Evolutionary conservation across 768 basidiomycete species (phyloP), one percentile per base, ranked within the genome.

Genomic region (Phanerochaete sordida): DNA sequence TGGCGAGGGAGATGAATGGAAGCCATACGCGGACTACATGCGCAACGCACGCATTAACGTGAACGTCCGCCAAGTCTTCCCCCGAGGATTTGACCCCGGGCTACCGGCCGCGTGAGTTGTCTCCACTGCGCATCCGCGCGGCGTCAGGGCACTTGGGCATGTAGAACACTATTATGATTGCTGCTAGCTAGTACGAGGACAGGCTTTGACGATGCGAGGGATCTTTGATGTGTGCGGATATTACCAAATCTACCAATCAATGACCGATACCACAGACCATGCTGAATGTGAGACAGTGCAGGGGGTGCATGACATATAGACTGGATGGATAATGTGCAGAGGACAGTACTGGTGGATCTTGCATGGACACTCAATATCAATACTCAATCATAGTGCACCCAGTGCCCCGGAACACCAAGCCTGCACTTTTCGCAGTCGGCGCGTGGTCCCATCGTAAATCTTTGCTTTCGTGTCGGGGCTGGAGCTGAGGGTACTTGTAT

Each of bases 51-150:
- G 96, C 59, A 90, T 98, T 68, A 98, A 98, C 69, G 79, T 98
- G 58, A 98, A 98, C 66, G 92, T 93, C 8, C 79, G 96, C 56
- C 94, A 97, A 70, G 90, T 92, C 6, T 91, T 92, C 69, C 88
- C 90, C 1, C 88, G 82, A 67, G 86, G 82, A 2, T 91, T 90
- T 56, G 69, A 74, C 57, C 75, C 79, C 24, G 21, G 45, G 0
- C 50, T 63, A 23, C 30, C 39, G 7, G 19, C 4, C 19, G 33
- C 33, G 6, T 43, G 19, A 19, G 39, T 19, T 13, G 13, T 7
- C 33, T 35, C 33, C 33, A 35, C 13, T 7, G 7, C 7, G 33
- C 33, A 35, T 7, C 6, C 13, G 6, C 6, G 33, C n/a, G n/a
- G n/a, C n/a, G 33, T 35, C 7, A 35, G 13, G 6, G 6, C 13